A percentile compares a stretch with the other conserved stretches of the same genome.
Evolutionary conservation across 106 monocot species (phyloP).

Genomic region (Acorus calamus): DNA sequence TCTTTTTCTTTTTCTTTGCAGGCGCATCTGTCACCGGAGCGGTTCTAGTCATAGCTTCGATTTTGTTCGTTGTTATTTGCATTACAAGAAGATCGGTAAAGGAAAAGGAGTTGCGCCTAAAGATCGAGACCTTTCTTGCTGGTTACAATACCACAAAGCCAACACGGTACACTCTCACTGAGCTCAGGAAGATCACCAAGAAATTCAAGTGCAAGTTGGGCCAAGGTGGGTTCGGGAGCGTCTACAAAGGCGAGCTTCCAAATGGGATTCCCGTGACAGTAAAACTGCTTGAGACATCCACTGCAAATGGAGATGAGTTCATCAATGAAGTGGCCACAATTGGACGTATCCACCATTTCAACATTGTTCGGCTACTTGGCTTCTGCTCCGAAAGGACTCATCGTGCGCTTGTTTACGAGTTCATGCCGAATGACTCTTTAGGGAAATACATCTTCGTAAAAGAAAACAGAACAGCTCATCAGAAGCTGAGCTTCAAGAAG

Average conservation of each 20-base stretch:
- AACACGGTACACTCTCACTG: slow-evolving; percentile 21
- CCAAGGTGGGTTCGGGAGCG: slow-evolving; percentile 35
- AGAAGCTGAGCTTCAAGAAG: slow-evolving; percentile 10
- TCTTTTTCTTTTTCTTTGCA: too few species aligned
- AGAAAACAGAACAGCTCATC: neutral
- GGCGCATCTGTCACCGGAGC: too few species aligned
- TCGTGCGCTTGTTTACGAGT: slow-evolving; percentile 36
- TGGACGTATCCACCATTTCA: slow-evolving; percentile 38
- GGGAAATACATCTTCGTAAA: slow-evolving; percentile 33
- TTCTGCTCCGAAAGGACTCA: slow-evolving; percentile 37
- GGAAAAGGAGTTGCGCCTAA: too few species aligned
- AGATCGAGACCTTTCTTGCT: too few species aligned
- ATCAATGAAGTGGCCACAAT: slow-evolving; percentile 43
- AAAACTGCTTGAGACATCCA: slow-evolving; percentile 30
- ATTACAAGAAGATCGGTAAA: too few species aligned
- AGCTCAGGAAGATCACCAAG: slow-evolving; percentile 28
- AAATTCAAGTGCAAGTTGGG: slow-evolving; percentile 33
- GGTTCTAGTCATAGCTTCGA: too few species aligned
- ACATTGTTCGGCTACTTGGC: slow-evolving; percentile 35
- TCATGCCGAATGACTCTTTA: slow-evolving; percentile 37
- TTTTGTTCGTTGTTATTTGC: too few species aligned
- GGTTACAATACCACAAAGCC: slow-evolving; percentile 14
- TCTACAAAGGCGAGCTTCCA: slow-evolving; percentile 27
- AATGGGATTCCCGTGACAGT: slow-evolving; percentile 29
- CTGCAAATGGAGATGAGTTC: slow-evolving; percentile 31